Evolutionary conservation across 2,329 filamentous ascomycete genomes (phyloP).

Genomic region (Colletotrichum gloeosporioides): DNA sequence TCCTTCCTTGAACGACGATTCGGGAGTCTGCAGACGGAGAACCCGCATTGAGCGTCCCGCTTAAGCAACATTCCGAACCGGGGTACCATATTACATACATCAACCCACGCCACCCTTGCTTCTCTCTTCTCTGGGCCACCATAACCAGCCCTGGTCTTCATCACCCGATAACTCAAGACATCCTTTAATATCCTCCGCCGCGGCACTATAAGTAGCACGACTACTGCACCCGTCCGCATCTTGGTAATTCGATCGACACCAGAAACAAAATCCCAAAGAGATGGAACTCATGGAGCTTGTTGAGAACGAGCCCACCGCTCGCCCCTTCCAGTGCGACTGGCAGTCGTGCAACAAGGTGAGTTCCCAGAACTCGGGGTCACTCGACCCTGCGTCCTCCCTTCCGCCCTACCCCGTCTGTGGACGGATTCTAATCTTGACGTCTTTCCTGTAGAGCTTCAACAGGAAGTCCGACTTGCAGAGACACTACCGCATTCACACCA

Average conservation of each 20-base stretch:
- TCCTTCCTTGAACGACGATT: conserved; percentile 12
- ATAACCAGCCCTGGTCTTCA: not conserved
- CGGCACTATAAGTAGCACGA: conserved; percentile 18
- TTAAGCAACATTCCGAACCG: conserved; percentile 15
- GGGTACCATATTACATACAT: conserved; percentile 12
- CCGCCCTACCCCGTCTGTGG: not conserved
- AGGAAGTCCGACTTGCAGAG: conserved; percentile 74
- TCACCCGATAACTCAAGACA: conserved; percentile 16
- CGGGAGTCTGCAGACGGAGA: conserved; percentile 14
- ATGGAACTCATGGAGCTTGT: conserved; percentile 72
- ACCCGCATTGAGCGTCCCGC: conserved; percentile 16
- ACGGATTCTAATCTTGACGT: conserved; percentile 20
- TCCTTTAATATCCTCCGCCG: conserved; percentile 5
- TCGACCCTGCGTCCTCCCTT: not conserved
- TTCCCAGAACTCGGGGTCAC: not conserved
- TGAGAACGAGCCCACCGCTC: conserved; percentile 66
- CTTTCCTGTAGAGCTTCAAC: conserved; percentile 67
- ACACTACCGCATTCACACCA: conserved; percentile 75
- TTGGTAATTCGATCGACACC: conserved; percentile 34
- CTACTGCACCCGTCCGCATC: conserved; percentile 27
- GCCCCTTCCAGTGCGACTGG: conserved; percentile 71
- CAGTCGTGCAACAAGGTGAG: conserved; percentile 65
- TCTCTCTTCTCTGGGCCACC: not conserved
- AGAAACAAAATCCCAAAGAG: conserved; percentile 28
- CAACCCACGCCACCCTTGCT: conserved; percentile 13